A percentile compares a stretch with the other conserved stretches of the same genome.
These are phyloP conservation scores for Sporisorium sorghi DNA, from an alignment of 1,284 basidiomycete species.

Conservation along the genomic window DNA sequence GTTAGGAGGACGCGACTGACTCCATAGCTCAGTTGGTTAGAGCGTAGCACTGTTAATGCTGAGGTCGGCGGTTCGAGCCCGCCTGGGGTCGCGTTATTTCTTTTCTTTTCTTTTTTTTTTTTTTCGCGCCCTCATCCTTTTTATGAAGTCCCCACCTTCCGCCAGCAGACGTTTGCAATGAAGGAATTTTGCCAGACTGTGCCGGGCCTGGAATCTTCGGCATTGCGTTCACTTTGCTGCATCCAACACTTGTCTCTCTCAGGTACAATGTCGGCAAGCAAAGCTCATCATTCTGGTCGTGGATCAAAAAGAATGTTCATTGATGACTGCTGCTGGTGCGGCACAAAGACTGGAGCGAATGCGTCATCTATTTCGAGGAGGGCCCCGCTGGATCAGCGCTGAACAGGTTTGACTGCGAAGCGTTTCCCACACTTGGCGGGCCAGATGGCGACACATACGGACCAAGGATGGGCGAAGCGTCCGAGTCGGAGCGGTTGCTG, in stretches of 20 bases:
- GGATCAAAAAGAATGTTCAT: not conserved
- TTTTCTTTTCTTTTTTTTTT: conserved; percentile 15
- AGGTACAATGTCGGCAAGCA: not conserved
- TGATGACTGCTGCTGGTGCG: too few species aligned
- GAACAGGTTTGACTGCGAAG: conserved; percentile 8
- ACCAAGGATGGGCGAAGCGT: conserved; percentile 47
- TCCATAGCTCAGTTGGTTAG: conserved; percentile 60
- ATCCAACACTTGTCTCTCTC: not conserved
- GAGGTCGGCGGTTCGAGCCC: conserved; percentile 61
- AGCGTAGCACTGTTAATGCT: conserved; percentile 61
- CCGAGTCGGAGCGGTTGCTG: conserved; percentile 31
- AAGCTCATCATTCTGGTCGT: not conserved
- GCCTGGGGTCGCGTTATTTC: conserved; percentile 42
- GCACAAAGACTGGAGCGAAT: too few species aligned
- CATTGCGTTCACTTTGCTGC: not conserved
- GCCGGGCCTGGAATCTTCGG: not conserved
- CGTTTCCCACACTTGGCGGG: conserved; percentile 20
- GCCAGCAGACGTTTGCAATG: not conserved
- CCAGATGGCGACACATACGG: conserved; percentile 30
- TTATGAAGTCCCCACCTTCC: not conserved
- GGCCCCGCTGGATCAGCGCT: conserved; percentile 10
- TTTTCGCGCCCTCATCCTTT: not conserved
- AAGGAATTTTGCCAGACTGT: not conserved
- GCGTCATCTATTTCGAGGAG: conserved; percentile 11
- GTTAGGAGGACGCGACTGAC: conserved; percentile 2